phyloP scores from a whole-genome alignment of 164 flowering plant genomes.

The Nymphaea colorata region DNA sequence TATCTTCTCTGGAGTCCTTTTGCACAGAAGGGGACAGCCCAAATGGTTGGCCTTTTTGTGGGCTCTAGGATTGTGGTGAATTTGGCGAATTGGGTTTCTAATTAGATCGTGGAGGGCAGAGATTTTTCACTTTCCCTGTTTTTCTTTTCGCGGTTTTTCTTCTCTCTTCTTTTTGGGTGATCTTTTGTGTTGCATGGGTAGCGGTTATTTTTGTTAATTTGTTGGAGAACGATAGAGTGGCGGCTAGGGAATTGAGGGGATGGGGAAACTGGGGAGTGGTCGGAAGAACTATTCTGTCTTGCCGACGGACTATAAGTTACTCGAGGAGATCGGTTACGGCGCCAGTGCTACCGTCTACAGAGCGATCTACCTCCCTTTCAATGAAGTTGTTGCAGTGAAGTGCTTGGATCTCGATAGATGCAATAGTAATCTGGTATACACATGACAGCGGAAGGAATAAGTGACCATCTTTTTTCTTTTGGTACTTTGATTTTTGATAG shows the following conservation, averaged over 20 bases:
- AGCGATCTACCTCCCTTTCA: conserved; percentile 80
- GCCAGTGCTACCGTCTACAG: conserved; percentile 87
- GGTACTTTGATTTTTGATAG: too few species aligned
- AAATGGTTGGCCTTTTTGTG: not conserved
- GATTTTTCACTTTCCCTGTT: not conserved
- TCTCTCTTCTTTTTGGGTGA: not conserved
- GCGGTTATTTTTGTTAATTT: not conserved
- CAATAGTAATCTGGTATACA: conserved; percentile 68
- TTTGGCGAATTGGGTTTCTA: not conserved
- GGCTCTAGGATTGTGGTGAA: not conserved
- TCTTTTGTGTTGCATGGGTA: not conserved
- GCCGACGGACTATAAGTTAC: conserved; percentile 63
- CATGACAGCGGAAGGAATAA: not conserved
- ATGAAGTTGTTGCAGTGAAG: conserved; percentile 85
- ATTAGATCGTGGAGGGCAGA: not conserved
- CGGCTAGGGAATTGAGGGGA: conserved; percentile 5
- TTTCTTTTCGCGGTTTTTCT: not conserved
- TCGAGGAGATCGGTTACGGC: conserved; percentile 86
- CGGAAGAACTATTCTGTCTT: conserved; percentile 41
- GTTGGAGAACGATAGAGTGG: not conserved
- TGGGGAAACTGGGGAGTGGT: conserved; percentile 41
- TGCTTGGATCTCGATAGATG: conserved; percentile 99
- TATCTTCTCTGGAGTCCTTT: not conserved
- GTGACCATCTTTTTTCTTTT: not conserved
- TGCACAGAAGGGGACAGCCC: not conserved